A percentile compares a stretch with the other conserved stretches of the same genome.
Evolutionary conservation across 2,329 filamentous ascomycete genomes (phyloP).

Genomic region (Aspergillus viridinutans): DNA sequence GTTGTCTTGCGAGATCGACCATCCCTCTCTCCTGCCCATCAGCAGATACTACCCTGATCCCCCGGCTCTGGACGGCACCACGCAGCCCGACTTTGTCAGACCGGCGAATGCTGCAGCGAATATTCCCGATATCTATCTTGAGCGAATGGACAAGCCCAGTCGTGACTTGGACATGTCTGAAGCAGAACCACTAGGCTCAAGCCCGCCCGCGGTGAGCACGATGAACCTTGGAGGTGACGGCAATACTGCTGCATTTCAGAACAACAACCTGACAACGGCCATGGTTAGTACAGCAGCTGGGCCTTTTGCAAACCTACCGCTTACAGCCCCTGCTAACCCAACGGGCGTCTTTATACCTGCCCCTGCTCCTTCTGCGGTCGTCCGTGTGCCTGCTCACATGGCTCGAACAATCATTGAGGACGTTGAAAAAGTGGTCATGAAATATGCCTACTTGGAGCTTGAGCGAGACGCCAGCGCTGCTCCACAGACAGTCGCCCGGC

Average conservation of each 20-base stretch:
- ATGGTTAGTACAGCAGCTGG: background rate
- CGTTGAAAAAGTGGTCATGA: constrained; percentile 24
- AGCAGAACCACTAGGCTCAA: background rate
- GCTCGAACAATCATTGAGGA: constrained; percentile 11
- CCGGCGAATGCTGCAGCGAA: constrained; percentile 8
- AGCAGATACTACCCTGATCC: constrained; percentile 20
- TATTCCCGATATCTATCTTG: constrained; percentile 10
- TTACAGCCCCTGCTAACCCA: background rate
- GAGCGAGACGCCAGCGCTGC: constrained; percentile 25
- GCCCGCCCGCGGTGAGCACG: background rate
- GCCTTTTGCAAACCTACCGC: background rate
- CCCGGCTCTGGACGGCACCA: constrained; percentile 2
- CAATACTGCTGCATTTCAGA: background rate
- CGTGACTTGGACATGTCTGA: background rate
- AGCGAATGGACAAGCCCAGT: constrained; percentile 10
- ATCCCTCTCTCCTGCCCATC: constrained; percentile 13
- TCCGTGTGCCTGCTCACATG: background rate
- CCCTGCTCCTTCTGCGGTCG: background rate
- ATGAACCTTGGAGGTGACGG: background rate
- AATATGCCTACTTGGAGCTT: constrained; percentile 25
- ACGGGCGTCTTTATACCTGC: constrained; percentile 1
- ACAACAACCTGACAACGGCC: background rate
- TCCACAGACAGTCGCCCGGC: constrained; percentile 2
- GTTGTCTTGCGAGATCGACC: constrained; percentile 14
- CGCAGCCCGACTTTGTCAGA: constrained; percentile 5